Evolutionary conservation across 225 moss, liverwort and hornwort species (phyloP), one percentile per base, ranked within the genome.

Genomic region (Bryum argenteum): DNA sequence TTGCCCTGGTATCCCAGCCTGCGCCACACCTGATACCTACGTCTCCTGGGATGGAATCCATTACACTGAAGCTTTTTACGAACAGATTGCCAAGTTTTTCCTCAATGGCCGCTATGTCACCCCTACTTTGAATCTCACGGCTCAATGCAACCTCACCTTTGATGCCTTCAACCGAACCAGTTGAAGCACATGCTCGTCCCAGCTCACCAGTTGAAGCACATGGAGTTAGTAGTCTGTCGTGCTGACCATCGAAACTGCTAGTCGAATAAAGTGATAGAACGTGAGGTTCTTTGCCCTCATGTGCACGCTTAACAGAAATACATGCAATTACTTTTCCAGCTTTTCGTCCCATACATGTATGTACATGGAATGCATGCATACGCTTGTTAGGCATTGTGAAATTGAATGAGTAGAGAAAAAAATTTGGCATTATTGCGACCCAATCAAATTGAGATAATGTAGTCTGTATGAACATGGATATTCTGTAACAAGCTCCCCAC

Each of bases 1-100:
- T 42, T 82, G 82, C 62, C 48, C 12, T 13, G 74, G 62, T 15
- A 14, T 54, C 10, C 8, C 59, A 2, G 67, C 74, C 6, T 85
- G 85, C 55, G 28, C 74, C 41, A 73, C 58, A 4, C 85, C 85
- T 5, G 50, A 26, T 13, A 77, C 38, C 13, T 77, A 79, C 48
- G 0, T 85, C 9, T 21, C 44, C 16, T 85, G 85, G 81, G 84
- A 78, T 66, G 84, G 84, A 28, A 14, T 79, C 44, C 82, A 79
- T 67, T 79, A 76, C 74, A 82, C 85, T 3, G 11, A 85, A 59
- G 82, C 73, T 19, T 82, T 79, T 40, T 85, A 85, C 73, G 40
- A 61, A 74, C 73, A 74, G 41, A 42, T 79, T 23, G 42, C 74
- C 14, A 79, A 74, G 79, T 82, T 85, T 73, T 82, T 84, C 75